Base-by-base conservation (phyloP, 1,284 basidiomycete species). In the Polyporus tsugae region DNA sequence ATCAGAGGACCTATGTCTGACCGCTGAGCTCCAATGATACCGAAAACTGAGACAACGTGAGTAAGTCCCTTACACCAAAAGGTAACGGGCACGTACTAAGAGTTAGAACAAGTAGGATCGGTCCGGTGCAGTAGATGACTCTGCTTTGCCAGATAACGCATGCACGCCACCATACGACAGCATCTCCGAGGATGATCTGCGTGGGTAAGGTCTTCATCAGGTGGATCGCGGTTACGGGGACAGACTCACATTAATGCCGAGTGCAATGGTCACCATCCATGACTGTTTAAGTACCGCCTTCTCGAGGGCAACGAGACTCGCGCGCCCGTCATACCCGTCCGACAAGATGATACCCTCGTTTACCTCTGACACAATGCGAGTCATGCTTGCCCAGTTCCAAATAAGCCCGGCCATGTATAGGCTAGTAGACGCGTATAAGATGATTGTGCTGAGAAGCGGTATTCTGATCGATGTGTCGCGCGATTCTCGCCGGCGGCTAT, bases 91-190 rank as follows among this genome's bases (percentile, higher is more conserved):
- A 53, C 39, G 35, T 58, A 64, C 66, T 49, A 25, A 70, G 57
- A 63, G 53, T 58, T 35, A 58, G 57, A 41, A 22, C 63, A 25
- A 64, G 41, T 17, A 53, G 39, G 44, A 66, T n/a, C n/a, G 41
- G 25, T 29, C 35, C 33, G 39, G 22, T 42, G 36, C 17, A 55
- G 22, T 22, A 49, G 25, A 29, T 22, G 0, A 22, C 46, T 22
- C 57, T 58, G 35, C 25, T 53, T 17, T 59, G 68, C 39, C 41
- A 39, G 49, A 46, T 60, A n/a, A 65, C 55, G 29, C 61, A 62
- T 13, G 52, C 65, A 4, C 66, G 62, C 61, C 70, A 66, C 66
- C 59, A 62, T 13, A 62, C 61, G 46, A 62, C 36, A 15, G 61
- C 61, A 29, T 62, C 61, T 9, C 61, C 61, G 10, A 62, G 22